A percentile compares a stretch with the other conserved stretches of the same genome.
Conservation (phyloP, 2,329 filamentous ascomycete species). For the Xylaria sp. region DNA sequence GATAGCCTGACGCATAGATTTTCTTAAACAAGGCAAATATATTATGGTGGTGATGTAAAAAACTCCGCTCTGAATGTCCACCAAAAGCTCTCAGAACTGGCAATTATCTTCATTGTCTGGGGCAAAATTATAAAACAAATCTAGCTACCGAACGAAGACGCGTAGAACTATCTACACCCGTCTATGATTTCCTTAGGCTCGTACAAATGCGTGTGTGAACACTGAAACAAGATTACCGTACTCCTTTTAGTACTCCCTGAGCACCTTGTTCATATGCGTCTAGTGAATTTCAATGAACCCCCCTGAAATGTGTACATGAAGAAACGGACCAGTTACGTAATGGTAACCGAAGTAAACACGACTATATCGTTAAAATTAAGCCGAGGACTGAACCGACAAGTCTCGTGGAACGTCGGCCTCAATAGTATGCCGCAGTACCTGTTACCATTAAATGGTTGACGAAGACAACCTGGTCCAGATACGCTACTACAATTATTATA, state of each 20-base stretch:
- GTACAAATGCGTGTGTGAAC: background rate
- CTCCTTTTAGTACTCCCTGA: background rate
- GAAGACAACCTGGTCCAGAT: too few species aligned
- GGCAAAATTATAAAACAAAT: background rate
- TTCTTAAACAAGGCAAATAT: too few species aligned
- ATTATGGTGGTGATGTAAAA: too few species aligned
- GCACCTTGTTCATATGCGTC: background rate
- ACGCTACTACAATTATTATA: background rate
- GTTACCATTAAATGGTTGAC: background rate
- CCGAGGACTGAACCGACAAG: background rate
- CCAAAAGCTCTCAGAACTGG: background rate
- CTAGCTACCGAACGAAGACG: background rate
- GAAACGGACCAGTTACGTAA: background rate
- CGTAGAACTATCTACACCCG: background rate
- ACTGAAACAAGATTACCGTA: background rate
- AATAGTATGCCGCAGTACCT: background rate
- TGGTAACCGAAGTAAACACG: background rate
- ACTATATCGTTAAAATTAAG: background rate
- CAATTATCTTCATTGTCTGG: background rate
- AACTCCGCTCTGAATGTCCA: background rate
- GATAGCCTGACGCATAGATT: background rate
- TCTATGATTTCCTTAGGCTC: background rate
- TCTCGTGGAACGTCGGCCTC: background rate
- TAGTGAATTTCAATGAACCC: background rate
- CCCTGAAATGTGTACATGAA: background rate